Evolutionary conservation across 345 rosid species (phyloP), one percentile per base, ranked within the genome.

Genomic region (Tarenaya hassleriana): DNA sequence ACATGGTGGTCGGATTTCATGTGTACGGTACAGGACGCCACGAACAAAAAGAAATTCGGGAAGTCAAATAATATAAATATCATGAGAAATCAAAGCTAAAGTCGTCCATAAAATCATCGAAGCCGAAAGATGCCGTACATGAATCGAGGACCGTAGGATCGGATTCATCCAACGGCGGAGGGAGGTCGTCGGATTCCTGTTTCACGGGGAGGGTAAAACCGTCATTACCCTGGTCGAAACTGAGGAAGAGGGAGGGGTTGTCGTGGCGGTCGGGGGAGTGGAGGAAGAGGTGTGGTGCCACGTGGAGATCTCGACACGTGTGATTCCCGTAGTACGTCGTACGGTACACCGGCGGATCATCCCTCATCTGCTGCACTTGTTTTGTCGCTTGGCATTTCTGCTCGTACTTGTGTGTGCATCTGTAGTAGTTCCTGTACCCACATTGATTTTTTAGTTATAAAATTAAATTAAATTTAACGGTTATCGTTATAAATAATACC

Each of bases 371-470:
- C 21, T 73, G 77, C 19, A 73, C 77, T 43, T 73, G 77, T 8
- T 73, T 73, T 9, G 58, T 68, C 41, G 77, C 77, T 44, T 17
- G 58, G 52, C 77, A 73, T 9, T 60, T 41, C 13, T 64, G 68
- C 10, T 68, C 77, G 16, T 0, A 0, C 58, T 60, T 68, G 71
- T 73, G 64, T 0, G 68, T 68, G 65, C 77, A 73, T 21, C 77
- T 61, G 17, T 18, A 73, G 55, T 73, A 68, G 57, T 35, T 53
- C 69, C 76, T 71, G 64, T 39, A 24, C n/a, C n/a, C n/a, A n/a
- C n/a, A n/a, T n/a, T n/a, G n/a, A n/a, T n/a, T n/a, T n/a, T 34
- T 6, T 34, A 34, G 38, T 6, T 6, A 34, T 6, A 34, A 34
- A 10, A 34, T 6, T 34, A 34, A 34, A 7, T 10, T 34, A 34